Evolutionary conservation across 2,329 filamentous ascomycete genomes (phyloP).

Genomic region (Chrysoporthe puriensis): DNA sequence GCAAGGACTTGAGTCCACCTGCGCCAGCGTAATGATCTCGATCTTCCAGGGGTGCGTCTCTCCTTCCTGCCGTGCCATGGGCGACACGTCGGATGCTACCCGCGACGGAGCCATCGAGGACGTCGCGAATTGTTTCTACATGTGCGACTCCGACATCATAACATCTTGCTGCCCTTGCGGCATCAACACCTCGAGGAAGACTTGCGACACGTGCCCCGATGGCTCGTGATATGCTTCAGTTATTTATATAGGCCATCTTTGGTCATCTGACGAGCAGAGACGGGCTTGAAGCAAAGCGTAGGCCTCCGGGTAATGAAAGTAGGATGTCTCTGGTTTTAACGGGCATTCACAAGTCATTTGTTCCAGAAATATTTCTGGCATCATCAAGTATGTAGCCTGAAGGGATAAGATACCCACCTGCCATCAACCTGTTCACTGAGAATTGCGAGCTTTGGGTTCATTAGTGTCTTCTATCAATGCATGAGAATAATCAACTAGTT

Average conservation of each 20-base stretch:
- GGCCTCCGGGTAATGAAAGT: no score
- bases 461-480: neutral
- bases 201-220: neutral
- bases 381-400: neutral
- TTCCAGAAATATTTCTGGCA: neutral
- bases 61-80: neutral
- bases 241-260: neutral
- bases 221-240: neutral
- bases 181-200: neutral
- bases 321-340: neutral
- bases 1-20: neutral
- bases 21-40: neutral
- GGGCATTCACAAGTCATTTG: neutral
- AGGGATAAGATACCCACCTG: neutral
- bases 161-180: conserved; percentile 2
- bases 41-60: neutral
- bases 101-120: neutral
- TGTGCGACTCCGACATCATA: neutral
- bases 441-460: neutral
- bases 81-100: no score
- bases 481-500: no score
- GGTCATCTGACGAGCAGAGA: no score
- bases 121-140: neutral
- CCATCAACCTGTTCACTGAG: neutral
- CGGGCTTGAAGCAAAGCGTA: no score